Base-by-base conservation (phyloP, 2,329 filamentous ascomycete genomes). In the Venturia nashicola region DNA sequence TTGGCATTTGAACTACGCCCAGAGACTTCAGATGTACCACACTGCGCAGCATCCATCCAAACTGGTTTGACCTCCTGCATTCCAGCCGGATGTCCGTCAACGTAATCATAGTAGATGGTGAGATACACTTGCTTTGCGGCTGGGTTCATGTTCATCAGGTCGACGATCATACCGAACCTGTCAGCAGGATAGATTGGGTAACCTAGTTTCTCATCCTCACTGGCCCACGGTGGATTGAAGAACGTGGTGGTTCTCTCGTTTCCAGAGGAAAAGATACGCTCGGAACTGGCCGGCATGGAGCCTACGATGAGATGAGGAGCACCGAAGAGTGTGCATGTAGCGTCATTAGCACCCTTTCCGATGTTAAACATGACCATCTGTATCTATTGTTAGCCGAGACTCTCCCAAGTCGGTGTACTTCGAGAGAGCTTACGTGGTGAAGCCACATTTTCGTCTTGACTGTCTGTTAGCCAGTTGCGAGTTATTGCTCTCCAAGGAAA, bases 331-430 rank as follows among this genome's bases (percentile, higher is more conserved):
- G 44, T 34, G 23, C 62, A 64, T 14, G 63, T 65, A n/a, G 63
- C 63, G 18, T 65, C 63, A n/a, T 36, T 44, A 18, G 48, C 48
- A 27, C 44, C 61, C 27, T 63, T 42, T n/a, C 63, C 63, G 20
- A 61, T 55, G 20, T 61, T 61, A 59, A 61, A 64, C 43, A 64
- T 64, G 39, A 60, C 62, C 62, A 64, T 64, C 61, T 63, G 44
- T 51, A 36, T 20, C 2, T 18, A 34, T 59, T 12, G 7, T 44
- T 34, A 62, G 16, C 20, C 20, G 8, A 7, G 8, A 7, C 5
- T 42, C 11, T 51, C 20, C 20, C 23, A 27, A 2, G 23, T 39
- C 36, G 23, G 20, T 20, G 27, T 51, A 9, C 20, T 6, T 9
- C 20, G 6, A 8, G 20, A 5, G 23, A 14, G 18, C 61, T 39